These are phyloP conservation scores for Aspergillus clavatus DNA, from an alignment of 2,329 filamentous ascomycete species.

Conservation along the genomic window DNA sequence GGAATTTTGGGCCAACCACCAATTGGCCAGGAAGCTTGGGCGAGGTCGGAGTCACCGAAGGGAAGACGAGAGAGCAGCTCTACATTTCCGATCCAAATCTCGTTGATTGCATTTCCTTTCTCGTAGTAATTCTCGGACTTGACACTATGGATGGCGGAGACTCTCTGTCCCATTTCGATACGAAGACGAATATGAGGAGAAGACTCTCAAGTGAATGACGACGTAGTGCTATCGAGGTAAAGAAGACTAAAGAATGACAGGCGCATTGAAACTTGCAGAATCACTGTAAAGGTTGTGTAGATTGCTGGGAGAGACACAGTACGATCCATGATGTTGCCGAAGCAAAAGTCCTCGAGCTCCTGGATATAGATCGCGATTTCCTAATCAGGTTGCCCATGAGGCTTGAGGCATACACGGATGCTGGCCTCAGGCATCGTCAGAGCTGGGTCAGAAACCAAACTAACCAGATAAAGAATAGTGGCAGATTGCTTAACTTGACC, in stretches of 20 bases:
- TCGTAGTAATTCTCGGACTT: conserved; percentile 32
- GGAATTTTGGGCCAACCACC: conserved; percentile 35
- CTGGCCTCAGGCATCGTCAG: neutral
- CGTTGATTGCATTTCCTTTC: conserved; percentile 36
- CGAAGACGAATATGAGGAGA: neutral
- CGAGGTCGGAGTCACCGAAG: conserved; percentile 36
- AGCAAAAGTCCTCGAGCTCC: neutral
- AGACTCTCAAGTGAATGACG: neutral
- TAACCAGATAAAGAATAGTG: neutral
- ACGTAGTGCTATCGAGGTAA: neutral
- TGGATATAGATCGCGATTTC: neutral
- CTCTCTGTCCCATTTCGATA: conserved; percentile 31
- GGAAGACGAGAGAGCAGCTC: conserved; percentile 37
- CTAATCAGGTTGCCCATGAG: neutral
- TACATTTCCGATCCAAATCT: conserved; percentile 35
- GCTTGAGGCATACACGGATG: neutral
- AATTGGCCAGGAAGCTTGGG: conserved; percentile 32
- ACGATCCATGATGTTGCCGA: too few species aligned
- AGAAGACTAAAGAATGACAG: neutral
- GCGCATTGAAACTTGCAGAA: too few species aligned
- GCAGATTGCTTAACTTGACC: neutral
- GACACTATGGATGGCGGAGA: conserved; percentile 32
- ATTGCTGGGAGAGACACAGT: neutral
- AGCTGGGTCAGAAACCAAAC: neutral
- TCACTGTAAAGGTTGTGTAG: neutral